A percentile compares a stretch with the other conserved stretches of the same genome.
These are phyloP conservation scores for Pseudogymnoascus sp. DNA, from an alignment of 2,329 filamentous ascomycete genomes.

Conservation along the genomic window DNA sequence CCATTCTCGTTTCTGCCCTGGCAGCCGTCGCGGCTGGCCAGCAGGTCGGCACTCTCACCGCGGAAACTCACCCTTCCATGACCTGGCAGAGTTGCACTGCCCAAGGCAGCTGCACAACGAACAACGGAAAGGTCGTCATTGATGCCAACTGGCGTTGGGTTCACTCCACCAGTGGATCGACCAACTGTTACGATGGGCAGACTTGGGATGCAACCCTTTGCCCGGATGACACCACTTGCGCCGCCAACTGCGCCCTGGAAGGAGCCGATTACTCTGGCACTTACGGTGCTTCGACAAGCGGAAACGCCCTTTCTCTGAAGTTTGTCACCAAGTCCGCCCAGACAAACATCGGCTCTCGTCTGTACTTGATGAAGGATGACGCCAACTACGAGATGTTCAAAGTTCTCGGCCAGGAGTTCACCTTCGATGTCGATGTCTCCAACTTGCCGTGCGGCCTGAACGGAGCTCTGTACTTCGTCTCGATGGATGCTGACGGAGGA, in stretches of 20 bases:
- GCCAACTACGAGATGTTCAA: slow-evolving; percentile 57
- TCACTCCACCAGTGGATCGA: slow-evolving; percentile 37
- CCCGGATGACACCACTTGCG: slow-evolving; percentile 35
- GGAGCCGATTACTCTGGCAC: slow-evolving; percentile 44
- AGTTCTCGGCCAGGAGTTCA: slow-evolving; percentile 60
- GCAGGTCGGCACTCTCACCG: slow-evolving; percentile 36
- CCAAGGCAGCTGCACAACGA: slow-evolving; percentile 36
- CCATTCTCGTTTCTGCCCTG: slow-evolving; percentile 26
- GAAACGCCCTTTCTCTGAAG: slow-evolving; percentile 43
- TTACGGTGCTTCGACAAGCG: slow-evolving; percentile 46
- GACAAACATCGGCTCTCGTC: slow-evolving; percentile 45
- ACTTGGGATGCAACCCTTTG: slow-evolving; percentile 36
- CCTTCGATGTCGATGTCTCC: slow-evolving; percentile 64
- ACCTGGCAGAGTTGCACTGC: slow-evolving; percentile 42
- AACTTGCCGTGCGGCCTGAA: slow-evolving; percentile 62
- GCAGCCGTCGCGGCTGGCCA: slow-evolving; percentile 38
- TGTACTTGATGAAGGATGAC: slow-evolving; percentile 56
- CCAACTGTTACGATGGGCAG: slow-evolving; percentile 36
- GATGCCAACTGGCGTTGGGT: slow-evolving; percentile 53
- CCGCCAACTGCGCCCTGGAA: slow-evolving; percentile 43
- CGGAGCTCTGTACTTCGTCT: slow-evolving; percentile 58
- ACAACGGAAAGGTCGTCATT: slow-evolving; percentile 41
- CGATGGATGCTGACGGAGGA: slow-evolving; percentile 57
- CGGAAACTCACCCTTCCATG: slow-evolving; percentile 44
- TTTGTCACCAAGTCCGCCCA: slow-evolving; percentile 46